These are phyloP conservation scores for Sparassis latifolia DNA, from an alignment of 1,284 basidiomycete genomes.

Conservation along the genomic window DNA sequence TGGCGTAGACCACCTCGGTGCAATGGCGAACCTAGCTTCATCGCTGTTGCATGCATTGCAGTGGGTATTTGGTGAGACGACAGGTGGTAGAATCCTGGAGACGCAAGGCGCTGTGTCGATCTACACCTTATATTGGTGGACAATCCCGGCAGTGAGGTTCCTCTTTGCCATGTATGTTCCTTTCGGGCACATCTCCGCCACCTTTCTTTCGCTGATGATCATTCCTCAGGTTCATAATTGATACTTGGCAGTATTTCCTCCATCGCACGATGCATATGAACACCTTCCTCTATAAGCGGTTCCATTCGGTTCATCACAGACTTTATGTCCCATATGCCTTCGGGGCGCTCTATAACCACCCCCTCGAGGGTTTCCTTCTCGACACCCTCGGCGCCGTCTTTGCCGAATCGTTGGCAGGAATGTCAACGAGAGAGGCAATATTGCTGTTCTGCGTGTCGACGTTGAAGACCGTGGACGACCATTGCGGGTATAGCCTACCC, in stretches of 20 bases:
- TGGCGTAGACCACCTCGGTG: conserved; percentile 44
- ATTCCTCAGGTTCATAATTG: conserved; percentile 76
- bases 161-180: conserved; percentile 76
- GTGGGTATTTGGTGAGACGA: conserved; percentile 32
- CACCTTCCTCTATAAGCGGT: conserved; percentile 85
- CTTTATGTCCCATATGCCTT: conserved; percentile 97
- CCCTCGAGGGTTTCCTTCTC: conserved; percentile 84
- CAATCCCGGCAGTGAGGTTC: conserved; percentile 73
- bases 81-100: conserved; percentile 26
- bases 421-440: conserved; percentile 83
- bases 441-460: conserved; percentile 83
- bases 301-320: conserved; percentile 95
- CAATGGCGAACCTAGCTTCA: conserved; percentile 37
- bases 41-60: conserved; percentile 37
- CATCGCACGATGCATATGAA: conserved; percentile 92
- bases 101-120: conserved; percentile 47
- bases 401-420: conserved; percentile 64
- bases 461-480: conserved; percentile 96
- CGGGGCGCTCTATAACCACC: conserved; percentile 97
- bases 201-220: conserved; percentile 5
- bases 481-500: conserved; percentile 88
- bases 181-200: neutral
- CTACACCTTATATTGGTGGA: conserved; percentile 92
- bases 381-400: conserved; percentile 82
- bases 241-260: conserved; percentile 98